Evolutionary conservation across 805 yeast genomes (phyloP).

Genomic region (Saccharomyces mikatae): DNA sequence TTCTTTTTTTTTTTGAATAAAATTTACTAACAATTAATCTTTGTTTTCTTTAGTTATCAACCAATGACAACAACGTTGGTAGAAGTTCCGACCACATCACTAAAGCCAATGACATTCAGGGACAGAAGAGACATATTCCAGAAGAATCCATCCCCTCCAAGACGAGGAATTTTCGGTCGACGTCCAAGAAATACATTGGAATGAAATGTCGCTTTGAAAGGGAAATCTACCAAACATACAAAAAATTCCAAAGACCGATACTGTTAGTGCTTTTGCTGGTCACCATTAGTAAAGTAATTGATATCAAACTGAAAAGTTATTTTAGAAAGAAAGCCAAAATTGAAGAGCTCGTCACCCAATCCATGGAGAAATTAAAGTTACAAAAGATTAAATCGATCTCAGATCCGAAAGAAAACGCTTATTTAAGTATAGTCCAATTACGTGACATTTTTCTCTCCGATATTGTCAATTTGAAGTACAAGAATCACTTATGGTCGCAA

Average conservation of each 20-base stretch:
- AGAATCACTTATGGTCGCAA: conserved; percentile 49
- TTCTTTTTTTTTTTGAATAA: neutral
- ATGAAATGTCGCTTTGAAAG: conserved; percentile 49
- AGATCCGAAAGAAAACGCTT: conserved; percentile 30
- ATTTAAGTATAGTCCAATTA: conserved; percentile 62
- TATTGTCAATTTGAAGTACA: conserved; percentile 24
- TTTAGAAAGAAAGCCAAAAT: conserved; percentile 36
- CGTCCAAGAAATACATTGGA: conserved; percentile 57
- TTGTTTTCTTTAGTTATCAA: conserved; percentile 19
- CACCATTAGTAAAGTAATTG: conserved; percentile 20
- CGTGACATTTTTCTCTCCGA: conserved; percentile 51
- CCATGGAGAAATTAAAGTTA: conserved; percentile 42
- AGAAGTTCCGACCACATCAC: conserved; percentile 31
- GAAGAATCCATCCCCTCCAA: conserved; percentile 21
- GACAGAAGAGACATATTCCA: conserved; percentile 33
- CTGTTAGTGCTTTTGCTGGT: conserved; percentile 8
- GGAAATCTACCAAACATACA: conserved; percentile 37
- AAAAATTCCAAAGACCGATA: conserved; percentile 19
- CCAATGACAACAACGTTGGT: conserved; percentile 31
- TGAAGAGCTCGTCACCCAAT: conserved; percentile 40
- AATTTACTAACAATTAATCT: conserved; percentile 18
- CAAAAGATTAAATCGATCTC: conserved; percentile 33
- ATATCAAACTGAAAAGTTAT: conserved; percentile 32
- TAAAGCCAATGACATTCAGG: conserved; percentile 34
- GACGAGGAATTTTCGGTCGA: conserved; percentile 60